These are phyloP conservation scores for Lodderomyces pseudojiufengensis DNA, from an alignment of 1,139 yeast genomes.

Conservation along the genomic window DNA sequence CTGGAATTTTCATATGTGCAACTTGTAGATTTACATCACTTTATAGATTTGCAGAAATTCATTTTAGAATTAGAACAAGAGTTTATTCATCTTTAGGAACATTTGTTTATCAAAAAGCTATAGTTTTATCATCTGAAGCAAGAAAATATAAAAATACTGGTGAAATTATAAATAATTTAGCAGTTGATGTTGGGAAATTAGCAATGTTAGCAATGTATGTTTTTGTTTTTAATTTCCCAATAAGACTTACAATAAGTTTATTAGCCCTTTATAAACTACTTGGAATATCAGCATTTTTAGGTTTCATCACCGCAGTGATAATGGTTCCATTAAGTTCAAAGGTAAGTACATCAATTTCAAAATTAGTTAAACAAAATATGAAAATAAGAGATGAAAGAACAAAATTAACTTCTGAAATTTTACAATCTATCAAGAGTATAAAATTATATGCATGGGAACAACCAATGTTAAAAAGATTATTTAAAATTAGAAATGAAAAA, in stretches of 20 bases:
- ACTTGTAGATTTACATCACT: conserved; percentile 22
- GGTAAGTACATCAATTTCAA: conserved; percentile 25
- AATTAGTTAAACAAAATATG: conserved; percentile 21
- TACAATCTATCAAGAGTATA: conserved; percentile 36
- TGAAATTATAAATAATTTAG: conserved; percentile 35
- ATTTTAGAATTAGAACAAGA: conserved; percentile 16
- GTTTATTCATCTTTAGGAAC: conserved; percentile 23
- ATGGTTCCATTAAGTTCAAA: conserved; percentile 31
- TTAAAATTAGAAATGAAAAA: conserved; percentile 30
- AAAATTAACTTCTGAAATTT: conserved; percentile 34
- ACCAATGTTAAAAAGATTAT: conserved; percentile 34
- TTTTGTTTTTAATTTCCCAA: conserved; percentile 25
- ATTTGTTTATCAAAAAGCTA: conserved; percentile 29
- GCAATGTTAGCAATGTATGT: conserved; percentile 22
- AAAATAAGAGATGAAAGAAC: conserved; percentile 32
- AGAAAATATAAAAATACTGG: conserved; percentile 34
- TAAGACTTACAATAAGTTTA: conserved; percentile 25
- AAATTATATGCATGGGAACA: conserved; percentile 39
- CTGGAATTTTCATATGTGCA: conserved; percentile 22
- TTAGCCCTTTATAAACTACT: conserved; percentile 26
- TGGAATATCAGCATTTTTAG: conserved; percentile 33
- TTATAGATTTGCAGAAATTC: conserved; percentile 21
- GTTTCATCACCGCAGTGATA: conserved; percentile 28
- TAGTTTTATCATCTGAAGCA: conserved; percentile 33
- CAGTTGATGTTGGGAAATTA: conserved; percentile 32